Evolutionary conservation across 768 basidiomycete species (phyloP), one percentile per base, ranked within the genome.

Genomic region (Udeniomyces megalosporus): DNA sequence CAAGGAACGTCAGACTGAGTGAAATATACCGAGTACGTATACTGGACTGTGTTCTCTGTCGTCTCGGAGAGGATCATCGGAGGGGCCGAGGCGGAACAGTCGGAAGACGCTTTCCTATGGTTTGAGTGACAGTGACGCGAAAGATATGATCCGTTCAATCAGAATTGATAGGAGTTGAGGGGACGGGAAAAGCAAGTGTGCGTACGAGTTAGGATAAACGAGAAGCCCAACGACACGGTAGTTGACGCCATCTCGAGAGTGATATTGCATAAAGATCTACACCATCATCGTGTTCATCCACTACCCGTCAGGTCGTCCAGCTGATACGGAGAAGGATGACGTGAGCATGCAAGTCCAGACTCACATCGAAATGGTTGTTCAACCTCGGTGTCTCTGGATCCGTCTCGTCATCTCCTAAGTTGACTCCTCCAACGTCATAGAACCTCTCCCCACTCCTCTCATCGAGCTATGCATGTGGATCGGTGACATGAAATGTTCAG

Each of bases 181-280:
- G 3, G 34, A 50, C n/a, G 22, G 47, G 24, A 12, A n/a, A 2
- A 29, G 50, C 6, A 12, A 58, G 24, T 5, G 50, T 28, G 50
- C 62, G 34, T 20, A 63, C 62, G 63, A 65, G 15, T 51, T 44
- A 14, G 63, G 63, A 32, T 65, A 93, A n/a, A 96, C 88, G 31
- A 93, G 78, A 14, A 93, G 88, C 2, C 89, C 93, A 28, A 97
- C 93, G 2, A 97, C 83, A 42, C 93, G 83, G 71, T 82, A 84
- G n/a, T 83, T 77, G 24, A 78, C 80, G 10, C 81, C 77, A 44
- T 80, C 80, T 15, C 84, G 82, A 45, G 76, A 75, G 69, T 97
- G 93, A 70, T 93, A 93, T 69, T 92, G 65, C 48, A 60, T 38
- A 46, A 14, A 17, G 22, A 5, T 24, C 32, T 59, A 58, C 58